Percentiles rank a stretch among this genome's conserved stretches.
Evolutionary conservation across 2,329 filamentous ascomycete genomes (phyloP).

Genomic region (Fusarium sp.): DNA sequence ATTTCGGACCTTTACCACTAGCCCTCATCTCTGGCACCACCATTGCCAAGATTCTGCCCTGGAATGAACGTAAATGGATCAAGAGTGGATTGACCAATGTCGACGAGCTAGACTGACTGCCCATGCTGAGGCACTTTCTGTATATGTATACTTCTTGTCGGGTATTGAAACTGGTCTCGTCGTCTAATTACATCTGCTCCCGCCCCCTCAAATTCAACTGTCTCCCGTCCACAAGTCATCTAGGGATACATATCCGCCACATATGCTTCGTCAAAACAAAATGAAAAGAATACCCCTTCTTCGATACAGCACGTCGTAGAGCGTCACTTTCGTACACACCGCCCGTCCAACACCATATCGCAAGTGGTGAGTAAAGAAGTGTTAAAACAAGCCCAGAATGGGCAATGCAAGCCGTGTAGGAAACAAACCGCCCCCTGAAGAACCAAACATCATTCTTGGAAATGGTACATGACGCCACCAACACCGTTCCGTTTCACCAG

Average conservation of each 20-base stretch:
- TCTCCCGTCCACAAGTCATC: slow-evolving; percentile 30
- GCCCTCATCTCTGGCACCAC: slow-evolving; percentile 87
- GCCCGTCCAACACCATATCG: slow-evolving; percentile 36
- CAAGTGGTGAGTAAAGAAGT: slow-evolving; percentile 29
- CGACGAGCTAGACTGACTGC: slow-evolving; percentile 34
- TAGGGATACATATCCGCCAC: slow-evolving; percentile 42
- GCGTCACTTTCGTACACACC: slow-evolving; percentile 16
- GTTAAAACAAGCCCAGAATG: slow-evolving; percentile 30
- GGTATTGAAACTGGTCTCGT: slow-evolving; percentile 47
- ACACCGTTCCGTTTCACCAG: slow-evolving; percentile 44
- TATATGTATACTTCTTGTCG: slow-evolving; percentile 45
- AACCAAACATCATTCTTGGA: slow-evolving; percentile 44
- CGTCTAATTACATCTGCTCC: slow-evolving; percentile 52
- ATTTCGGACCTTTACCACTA: slow-evolving; percentile 87
- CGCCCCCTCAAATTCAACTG: slow-evolving; percentile 22
- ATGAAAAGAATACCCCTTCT: slow-evolving; percentile 37
- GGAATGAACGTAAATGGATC: slow-evolving; percentile 63
- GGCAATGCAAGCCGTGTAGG: slow-evolving; percentile 40
- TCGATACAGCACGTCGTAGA: slow-evolving; percentile 17
- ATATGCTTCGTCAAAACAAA: slow-evolving; percentile 52
- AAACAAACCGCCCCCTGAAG: slow-evolving; percentile 31
- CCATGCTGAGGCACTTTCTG: not conserved
- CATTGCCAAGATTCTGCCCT: slow-evolving; percentile 69
- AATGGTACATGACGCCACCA: slow-evolving; percentile 47
- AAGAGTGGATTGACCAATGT: slow-evolving; percentile 55